These are phyloP conservation scores for Zasmidium angulare DNA, from an alignment of 2,329 filamentous ascomycete species.

Conservation along the genomic window DNA sequence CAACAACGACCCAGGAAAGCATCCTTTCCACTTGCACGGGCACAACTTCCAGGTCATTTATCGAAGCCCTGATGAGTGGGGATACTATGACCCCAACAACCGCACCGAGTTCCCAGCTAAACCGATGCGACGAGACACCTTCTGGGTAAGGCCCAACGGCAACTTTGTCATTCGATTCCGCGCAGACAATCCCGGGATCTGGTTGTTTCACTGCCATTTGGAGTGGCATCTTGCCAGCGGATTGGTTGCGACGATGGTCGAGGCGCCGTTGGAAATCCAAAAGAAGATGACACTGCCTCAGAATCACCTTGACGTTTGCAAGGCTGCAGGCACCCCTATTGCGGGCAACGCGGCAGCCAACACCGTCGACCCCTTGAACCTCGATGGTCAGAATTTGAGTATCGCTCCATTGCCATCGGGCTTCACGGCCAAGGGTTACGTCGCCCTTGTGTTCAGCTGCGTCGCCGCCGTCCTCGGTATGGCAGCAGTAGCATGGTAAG, in stretches of 20 bases:
- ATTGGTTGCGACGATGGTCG: constrained; percentile 53
- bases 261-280: constrained; percentile 60
- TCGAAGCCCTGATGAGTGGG: constrained; percentile 36
- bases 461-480: constrained; percentile 69
- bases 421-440: constrained; percentile 69
- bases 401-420: constrained; percentile 62
- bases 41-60: constrained; percentile 66
- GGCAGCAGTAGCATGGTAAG: constrained; percentile 67
- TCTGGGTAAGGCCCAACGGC: constrained; percentile 55
- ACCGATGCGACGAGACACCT: constrained; percentile 54
- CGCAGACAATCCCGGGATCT: constrained; percentile 41
- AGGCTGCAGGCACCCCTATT: constrained; percentile 47
- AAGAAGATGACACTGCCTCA: constrained; percentile 59
- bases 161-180: constrained; percentile 57
- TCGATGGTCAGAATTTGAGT: constrained; percentile 60
- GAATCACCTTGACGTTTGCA: constrained; percentile 62
- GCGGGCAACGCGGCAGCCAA: constrained; percentile 76
- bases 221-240: constrained; percentile 56
- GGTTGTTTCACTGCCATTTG: constrained; percentile 48
- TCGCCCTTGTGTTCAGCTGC: constrained; percentile 72
- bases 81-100: constrained; percentile 35
- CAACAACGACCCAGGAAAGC: constrained; percentile 69
- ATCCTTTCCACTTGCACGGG: constrained; percentile 75
- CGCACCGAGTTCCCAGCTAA: constrained; percentile 37
- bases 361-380: constrained; percentile 61